Evolutionary conservation across 2,329 filamentous ascomycete genomes (phyloP).

Genomic region (Blastomyces percursus): DNA sequence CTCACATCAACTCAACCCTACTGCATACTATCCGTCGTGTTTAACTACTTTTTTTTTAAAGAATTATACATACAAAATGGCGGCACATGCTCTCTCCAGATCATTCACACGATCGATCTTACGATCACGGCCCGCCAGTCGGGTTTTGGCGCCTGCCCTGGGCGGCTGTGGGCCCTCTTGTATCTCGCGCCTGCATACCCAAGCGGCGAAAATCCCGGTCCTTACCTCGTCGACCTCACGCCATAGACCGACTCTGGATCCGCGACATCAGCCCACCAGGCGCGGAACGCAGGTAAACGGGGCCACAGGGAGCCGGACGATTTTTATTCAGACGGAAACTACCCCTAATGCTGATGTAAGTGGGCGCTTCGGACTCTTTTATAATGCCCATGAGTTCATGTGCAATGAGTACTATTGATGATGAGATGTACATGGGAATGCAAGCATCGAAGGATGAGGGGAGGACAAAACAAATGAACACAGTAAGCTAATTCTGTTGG

Average conservation of each 20-base stretch:
- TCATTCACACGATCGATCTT: slow-evolving; percentile 1
- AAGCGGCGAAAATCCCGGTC: slow-evolving; percentile 35
- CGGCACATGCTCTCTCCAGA: background rate
- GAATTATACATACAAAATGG: slow-evolving; percentile 2
- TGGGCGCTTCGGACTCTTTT: slow-evolving; percentile 6
- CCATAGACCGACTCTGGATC: slow-evolving; percentile 36
- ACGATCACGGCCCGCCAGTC: background rate
- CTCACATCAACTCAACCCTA: background rate
- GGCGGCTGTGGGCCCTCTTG: background rate
- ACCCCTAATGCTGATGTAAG: slow-evolving; percentile 84
- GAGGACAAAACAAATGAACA: background rate
- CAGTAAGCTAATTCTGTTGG: slow-evolving; percentile 8
- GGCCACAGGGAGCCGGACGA: slow-evolving; percentile 51
- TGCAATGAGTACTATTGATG: background rate
- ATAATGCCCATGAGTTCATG: background rate
- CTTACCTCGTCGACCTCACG: slow-evolving; percentile 39
- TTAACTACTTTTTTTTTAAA: background rate
- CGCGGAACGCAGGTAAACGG: slow-evolving; percentile 28
- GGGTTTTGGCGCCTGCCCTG: background rate
- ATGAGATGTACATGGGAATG: no score
- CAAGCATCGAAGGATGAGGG: background rate
- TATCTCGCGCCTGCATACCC: slow-evolving; percentile 32
- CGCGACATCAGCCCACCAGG: slow-evolving; percentile 30
- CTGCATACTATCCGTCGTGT: background rate
- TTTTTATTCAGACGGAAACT: slow-evolving; percentile 95